phyloP scores from a whole-genome alignment of 2,329 filamentous ascomycete species.

The Herpotrichia juniperi region DNA sequence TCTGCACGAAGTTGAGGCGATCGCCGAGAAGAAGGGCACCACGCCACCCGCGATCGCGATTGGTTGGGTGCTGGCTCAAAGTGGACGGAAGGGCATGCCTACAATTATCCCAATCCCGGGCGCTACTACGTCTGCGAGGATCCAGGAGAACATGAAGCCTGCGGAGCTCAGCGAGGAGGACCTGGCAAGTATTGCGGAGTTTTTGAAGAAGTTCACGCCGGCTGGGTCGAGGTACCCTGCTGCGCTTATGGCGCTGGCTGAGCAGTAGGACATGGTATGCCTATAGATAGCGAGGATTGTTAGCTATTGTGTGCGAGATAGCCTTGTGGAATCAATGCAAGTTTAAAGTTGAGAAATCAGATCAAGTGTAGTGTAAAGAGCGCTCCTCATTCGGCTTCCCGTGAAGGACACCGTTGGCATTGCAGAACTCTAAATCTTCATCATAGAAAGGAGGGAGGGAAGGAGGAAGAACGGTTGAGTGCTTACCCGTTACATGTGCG shows the following conservation, averaged over 20 bases:
- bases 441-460: constrained; percentile 43
- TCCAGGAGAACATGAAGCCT: constrained; percentile 69
- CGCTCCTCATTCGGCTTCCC: constrained; percentile 51
- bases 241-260: neutral
- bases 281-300: neutral
- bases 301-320: neutral
- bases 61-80: constrained; percentile 64
- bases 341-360: constrained; percentile 37
- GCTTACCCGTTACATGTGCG: no score
- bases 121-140: constrained; percentile 61
- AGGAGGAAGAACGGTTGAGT: no score
- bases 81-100: constrained; percentile 59
- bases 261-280: neutral
- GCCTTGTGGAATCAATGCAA: neutral
- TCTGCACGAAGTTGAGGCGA: constrained; percentile 62
- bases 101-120: constrained; percentile 71
- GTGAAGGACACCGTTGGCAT: constrained; percentile 50
- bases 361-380: constrained; percentile 57
- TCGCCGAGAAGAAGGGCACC: constrained; percentile 65
- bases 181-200: constrained; percentile 57
- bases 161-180: constrained; percentile 54
- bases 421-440: constrained; percentile 58
- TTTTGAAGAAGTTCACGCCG: constrained; percentile 55
- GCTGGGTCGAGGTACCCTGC: constrained; percentile 49
- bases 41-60: constrained; percentile 70